Base-by-base conservation (phyloP, 352 stramenopile genomes). In the Globisporangium orthogonon region DNA sequence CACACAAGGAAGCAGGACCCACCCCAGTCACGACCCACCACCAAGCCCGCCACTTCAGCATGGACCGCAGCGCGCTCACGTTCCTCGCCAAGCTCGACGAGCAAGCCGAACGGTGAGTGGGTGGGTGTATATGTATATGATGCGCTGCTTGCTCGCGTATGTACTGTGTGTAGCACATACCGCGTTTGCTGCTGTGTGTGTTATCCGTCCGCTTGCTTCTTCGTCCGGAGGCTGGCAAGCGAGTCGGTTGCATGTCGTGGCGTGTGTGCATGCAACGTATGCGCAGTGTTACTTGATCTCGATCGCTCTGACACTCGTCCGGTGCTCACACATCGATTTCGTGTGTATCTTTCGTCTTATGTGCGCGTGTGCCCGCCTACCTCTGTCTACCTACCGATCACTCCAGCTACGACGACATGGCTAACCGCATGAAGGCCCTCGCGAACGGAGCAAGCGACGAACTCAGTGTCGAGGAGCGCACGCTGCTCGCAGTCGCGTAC, bases 391-490 rank as follows among this genome's bases (percentile, higher is more conserved):
- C 29, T 7, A 10, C 15, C 39, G 15, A 44, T 44, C 23, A 28
- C 0, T 50, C 14, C 54, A 89, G 80, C 50, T 96, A 95, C 62
- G 88, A 97, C 66, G 89, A 97, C 65, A 97, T 97, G 87, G 91
- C 97, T 23, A 77, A 96, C 68, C 89, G 98, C 87, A 99, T 99
- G 92, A 99, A 99, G 89, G 78, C 93, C n/a, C 95, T 99, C 53
- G 96, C 96, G 58, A 88, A 96, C 73, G 92, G 97, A 75, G 87
- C 90, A 63, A 92, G 98, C 74, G 79, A 86, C 52, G 95, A 99
- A 76, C 89, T 99, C 50, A 98, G 95, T 9, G 96, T 99, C n/a
- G 97, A 99, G 74, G 97, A 99, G 83, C 92, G 97, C 53, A 99
- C 99, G 82, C 80, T 99, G 43, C 83, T 98, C 13, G 96, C 87